Percentiles rank a stretch among this genome's conserved stretches.
phyloP scores from a whole-genome alignment of 108 stramenopile genomes.

The Pseudonitzschia pungens region DNA sequence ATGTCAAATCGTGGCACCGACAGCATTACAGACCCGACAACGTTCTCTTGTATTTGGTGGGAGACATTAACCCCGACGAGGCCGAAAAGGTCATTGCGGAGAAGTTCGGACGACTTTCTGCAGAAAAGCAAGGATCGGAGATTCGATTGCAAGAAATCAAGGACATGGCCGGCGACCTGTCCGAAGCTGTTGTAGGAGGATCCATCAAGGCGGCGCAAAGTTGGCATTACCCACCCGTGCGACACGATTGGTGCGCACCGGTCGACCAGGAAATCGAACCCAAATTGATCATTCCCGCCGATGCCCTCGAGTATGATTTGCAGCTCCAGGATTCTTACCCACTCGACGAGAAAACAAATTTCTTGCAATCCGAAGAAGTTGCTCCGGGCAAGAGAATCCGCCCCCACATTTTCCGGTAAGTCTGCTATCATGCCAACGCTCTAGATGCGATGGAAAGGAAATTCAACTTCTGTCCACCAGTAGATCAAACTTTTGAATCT shows the following conservation, averaged over 20 bases:
- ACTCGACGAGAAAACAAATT: slow-evolving; percentile 79
- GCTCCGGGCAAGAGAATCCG: slow-evolving; percentile 69
- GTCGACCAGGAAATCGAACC: slow-evolving; percentile 35
- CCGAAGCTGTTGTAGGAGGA: slow-evolving; percentile 73
- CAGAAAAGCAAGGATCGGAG: slow-evolving; percentile 75
- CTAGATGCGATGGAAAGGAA: neutral
- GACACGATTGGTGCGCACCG: slow-evolving; percentile 81
- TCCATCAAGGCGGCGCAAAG: slow-evolving; percentile 84
- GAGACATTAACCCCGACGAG: slow-evolving; percentile 85
- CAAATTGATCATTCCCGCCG: slow-evolving; percentile 34
- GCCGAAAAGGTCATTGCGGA: slow-evolving; percentile 81
- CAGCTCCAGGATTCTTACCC: slow-evolving; percentile 70
- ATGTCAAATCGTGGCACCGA: slow-evolving; percentile 95
- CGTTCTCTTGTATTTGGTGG: slow-evolving; percentile 95
- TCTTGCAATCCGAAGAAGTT: slow-evolving; percentile 63
- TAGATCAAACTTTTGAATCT: neutral
- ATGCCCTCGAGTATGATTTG: slow-evolving; percentile 66
- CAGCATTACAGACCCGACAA: slow-evolving; percentile 98
- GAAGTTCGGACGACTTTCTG: slow-evolving; percentile 83
- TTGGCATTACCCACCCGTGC: slow-evolving; percentile 91
- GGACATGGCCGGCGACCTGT: slow-evolving; percentile 64
- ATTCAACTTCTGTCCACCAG: too few species aligned
- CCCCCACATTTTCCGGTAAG: slow-evolving; percentile 81
- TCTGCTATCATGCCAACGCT: neutral
- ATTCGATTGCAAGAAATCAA: slow-evolving; percentile 71